Evolutionary conservation across 1,284 basidiomycete species (phyloP), one percentile per base, ranked within the genome.

Genomic region (Ceratobasidium sp.): DNA sequence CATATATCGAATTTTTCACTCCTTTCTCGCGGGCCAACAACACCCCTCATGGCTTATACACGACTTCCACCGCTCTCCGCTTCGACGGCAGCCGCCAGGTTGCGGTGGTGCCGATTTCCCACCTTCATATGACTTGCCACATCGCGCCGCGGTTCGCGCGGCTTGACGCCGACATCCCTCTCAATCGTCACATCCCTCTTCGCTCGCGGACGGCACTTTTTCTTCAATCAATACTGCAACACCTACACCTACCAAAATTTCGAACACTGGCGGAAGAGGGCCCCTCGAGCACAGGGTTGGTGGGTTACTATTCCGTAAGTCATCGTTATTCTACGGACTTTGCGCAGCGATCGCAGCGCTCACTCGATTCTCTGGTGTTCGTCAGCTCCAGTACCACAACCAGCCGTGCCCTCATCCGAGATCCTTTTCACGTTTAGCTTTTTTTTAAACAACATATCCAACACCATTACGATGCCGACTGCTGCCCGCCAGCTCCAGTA

Each of bases 401-500:
- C n/a, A n/a, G n/a, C n/a, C 60, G 70, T 69, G 65, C 68, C 62
- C 55, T 67, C 69, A 41, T 46, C 69, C 73, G 54, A 62, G 65
- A 65, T 41, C 50, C 54, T 68, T 59, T 78, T 70, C 54, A 52
- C 70, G 70, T 44, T 41, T 14, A 41, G 67, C 46, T 60, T 59
- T 66, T 71, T 75, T 74, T 35, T 62, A 33, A 60, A 1, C 50
- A 62, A 3, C 70, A 62, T 74, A 54, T 67, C 59, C 50, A 75
- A 75, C 69, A 67, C 65, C 14, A 77, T 69, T 44, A 74, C 77
- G 60, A 78, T 78, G 77, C 73, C 77, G n/a, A 74, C 70, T 68
- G 70, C 70, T 74, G 69, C 70, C 27, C 77, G 70, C 46, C 73
- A 54, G 54, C 69, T 65, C 23, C 62, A 67, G 35, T 78, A 70